A percentile compares a stretch with the other conserved stretches of the same genome.
phyloP scores from a whole-genome alignment of 1,284 basidiomycete genomes.

The Melampsora larici-populina region DNA sequence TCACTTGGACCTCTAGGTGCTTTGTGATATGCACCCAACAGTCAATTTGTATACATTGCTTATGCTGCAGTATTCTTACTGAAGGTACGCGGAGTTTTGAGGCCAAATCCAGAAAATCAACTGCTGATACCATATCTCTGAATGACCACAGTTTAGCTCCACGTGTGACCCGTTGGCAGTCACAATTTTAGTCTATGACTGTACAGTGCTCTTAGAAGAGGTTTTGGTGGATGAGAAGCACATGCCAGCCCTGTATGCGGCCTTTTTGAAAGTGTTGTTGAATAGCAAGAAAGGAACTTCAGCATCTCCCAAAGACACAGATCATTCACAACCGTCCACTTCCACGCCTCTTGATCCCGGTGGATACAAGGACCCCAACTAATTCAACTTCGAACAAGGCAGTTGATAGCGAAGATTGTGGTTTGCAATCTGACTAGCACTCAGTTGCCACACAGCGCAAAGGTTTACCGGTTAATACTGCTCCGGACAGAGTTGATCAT shows the following conservation, averaged over 20 bases:
- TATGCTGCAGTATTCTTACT: constrained; percentile 63
- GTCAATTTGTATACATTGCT: constrained; percentile 77
- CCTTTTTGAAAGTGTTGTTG: constrained; percentile 70
- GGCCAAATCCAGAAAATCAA: neutral
- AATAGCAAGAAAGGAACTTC: constrained; percentile 11
- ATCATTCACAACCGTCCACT: neutral
- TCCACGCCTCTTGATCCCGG: neutral
- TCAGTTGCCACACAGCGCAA: neutral
- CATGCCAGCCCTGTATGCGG: constrained; percentile 78
- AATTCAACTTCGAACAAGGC: neutral
- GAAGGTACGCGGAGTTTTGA: neutral
- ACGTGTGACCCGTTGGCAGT: constrained; percentile 1
- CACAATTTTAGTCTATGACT: neutral
- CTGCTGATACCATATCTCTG: neutral
- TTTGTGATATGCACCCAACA: constrained; percentile 76
- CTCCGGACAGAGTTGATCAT: neutral
- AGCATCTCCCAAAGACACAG: neutral
- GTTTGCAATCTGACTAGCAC: neutral
- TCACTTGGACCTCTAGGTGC: constrained; percentile 68
- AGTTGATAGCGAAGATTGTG: neutral
- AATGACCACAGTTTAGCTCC: neutral
- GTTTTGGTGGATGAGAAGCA: constrained; percentile 71
- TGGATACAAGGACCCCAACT: neutral
- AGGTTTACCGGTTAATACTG: neutral
- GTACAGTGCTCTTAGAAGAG: constrained; percentile 61